Evolutionary conservation across 75 land plant genomes (phyloP), one percentile per base, ranked within the genome.

Genomic region (Cryptomeria japonica): DNA sequence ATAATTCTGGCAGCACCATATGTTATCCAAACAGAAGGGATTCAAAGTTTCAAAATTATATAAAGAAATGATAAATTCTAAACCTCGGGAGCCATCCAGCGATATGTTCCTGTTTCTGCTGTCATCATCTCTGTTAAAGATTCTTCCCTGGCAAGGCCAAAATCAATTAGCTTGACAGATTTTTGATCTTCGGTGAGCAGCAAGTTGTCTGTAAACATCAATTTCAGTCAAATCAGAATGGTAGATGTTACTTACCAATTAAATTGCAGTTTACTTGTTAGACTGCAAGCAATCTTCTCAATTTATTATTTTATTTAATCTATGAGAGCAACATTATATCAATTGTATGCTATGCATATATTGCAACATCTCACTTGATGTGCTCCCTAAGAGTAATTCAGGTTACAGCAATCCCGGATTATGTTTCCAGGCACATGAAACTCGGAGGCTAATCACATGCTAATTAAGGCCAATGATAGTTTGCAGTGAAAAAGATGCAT

Each of bases 71-170:
- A 46, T 31, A 61, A n/a, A 31, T 44, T 41, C 80, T 16, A 75
- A 38, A 96, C 97, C 95, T 97, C 99, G 51, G 99, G 99, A 85
- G 99, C 99, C 99, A 97, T 97, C 99, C 99, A 97, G 2, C 99
- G 90, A 87, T 97, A 97, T 18, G 99, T 97, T 80, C 99, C 99
- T 70, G 99, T 97, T 92, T 97, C 99, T 86, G 99, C 99, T 58
- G 99, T 97, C 99, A 96, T 97, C 99, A 97, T 97, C 92, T 97
- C 99, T 41, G 96, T 96, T 42, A 97, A 89, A 70, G 97, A 78
- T 90, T 96, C 96, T 90, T 97, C 99, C 61, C 99, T 90, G 42
- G 99, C 99, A 77, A 96, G 96, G 47, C 99, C 99, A 88, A 97
- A 97, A 89, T 97, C 99, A 61, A 92, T 94, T 73, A 97, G 93